These are phyloP conservation scores for Euphorbia schlechtendalii DNA, from an alignment of 441 rosid species.

Conservation along the genomic window DNA sequence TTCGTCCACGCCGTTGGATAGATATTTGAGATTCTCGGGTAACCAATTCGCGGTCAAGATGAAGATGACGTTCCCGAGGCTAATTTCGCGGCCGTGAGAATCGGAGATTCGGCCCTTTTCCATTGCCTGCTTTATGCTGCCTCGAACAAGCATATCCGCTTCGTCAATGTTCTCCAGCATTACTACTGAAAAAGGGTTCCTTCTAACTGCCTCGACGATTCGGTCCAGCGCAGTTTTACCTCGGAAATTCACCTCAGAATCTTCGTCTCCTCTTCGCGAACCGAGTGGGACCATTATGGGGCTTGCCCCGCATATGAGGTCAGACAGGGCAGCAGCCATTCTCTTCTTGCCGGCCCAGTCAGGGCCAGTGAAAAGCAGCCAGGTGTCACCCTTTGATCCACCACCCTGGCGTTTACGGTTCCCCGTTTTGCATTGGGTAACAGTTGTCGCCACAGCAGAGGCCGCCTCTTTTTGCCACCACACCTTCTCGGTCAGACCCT, in stretches of 20 bases:
- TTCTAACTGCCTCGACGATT: slow-evolving; percentile 69
- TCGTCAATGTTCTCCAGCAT: slow-evolving; percentile 83
- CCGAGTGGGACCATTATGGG: slow-evolving; percentile 62
- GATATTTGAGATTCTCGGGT: slow-evolving; percentile 35
- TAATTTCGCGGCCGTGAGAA: slow-evolving; percentile 87
- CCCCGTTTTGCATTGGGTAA: slow-evolving; percentile 62
- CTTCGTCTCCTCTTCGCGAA: slow-evolving; percentile 36
- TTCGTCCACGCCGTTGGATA: slow-evolving; percentile 39
- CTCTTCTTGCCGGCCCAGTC: slow-evolving; percentile 80
- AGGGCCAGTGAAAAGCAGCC: slow-evolving; percentile 85
- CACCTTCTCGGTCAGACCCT: slow-evolving; percentile 62
- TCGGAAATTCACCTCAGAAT: slow-evolving; percentile 45
- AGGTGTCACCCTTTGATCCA: slow-evolving; percentile 57
- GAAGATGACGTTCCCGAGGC: slow-evolving; percentile 77
- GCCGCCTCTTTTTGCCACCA: slow-evolving; percentile 98
- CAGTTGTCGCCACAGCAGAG: slow-evolving; percentile 62
- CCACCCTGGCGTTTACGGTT: slow-evolving; percentile 49
- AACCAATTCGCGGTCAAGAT: slow-evolving; percentile 66
- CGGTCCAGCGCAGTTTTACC: slow-evolving; percentile 81
- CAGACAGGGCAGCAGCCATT: slow-evolving; percentile 75
- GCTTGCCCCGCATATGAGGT: slow-evolving; percentile 41
- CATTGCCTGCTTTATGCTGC: slow-evolving; percentile 79
- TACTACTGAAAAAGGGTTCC: slow-evolving; percentile 72
- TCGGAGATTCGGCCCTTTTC: slow-evolving; percentile 83
- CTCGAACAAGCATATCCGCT: slow-evolving; percentile 60